Percentiles rank a stretch among this genome's conserved stretches.
phyloP scores from a whole-genome alignment of 1,284 basidiomycete species.

The Ganoderma leucocontextum region DNA sequence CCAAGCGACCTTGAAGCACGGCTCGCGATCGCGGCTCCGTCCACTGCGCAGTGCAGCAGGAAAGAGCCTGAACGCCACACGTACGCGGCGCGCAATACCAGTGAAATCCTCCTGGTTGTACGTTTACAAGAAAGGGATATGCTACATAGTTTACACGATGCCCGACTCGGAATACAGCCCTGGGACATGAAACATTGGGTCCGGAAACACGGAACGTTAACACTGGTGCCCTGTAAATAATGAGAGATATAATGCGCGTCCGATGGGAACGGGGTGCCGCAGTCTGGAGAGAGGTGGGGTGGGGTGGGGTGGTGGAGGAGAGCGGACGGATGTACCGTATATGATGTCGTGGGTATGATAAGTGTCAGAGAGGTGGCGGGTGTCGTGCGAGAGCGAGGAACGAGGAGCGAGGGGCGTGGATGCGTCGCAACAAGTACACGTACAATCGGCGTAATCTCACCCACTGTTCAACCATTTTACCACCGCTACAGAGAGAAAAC shows the following conservation, averaged over 20 bases:
- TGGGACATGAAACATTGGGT: neutral
- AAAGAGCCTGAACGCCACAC: neutral
- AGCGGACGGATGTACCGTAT: neutral
- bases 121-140: slow-evolving; percentile 12
- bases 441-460: neutral
- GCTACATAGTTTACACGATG: slow-evolving; percentile 25
- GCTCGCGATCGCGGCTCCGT: neutral
- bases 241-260: slow-evolving; percentile 1
- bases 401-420: slow-evolving; percentile 4
- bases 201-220: neutral
- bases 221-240: neutral
- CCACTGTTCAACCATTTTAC: neutral
- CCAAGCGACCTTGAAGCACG: neutral
- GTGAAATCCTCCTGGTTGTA: neutral
- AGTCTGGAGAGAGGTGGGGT: neutral
- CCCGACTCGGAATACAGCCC: slow-evolving; percentile 14
- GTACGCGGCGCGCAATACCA: neutral
- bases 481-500: neutral
- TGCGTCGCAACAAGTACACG: slow-evolving; percentile 17
- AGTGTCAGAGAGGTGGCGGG: neutral
- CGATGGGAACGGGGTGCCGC: neutral
- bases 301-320: neutral
- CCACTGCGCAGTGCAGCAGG: too few relatives aligned
- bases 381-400: slow-evolving; percentile 10
- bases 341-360: neutral